These are phyloP conservation scores for Pichia cabralensis DNA, from an alignment of 805 yeast genomes.

Conservation along the genomic window DNA sequence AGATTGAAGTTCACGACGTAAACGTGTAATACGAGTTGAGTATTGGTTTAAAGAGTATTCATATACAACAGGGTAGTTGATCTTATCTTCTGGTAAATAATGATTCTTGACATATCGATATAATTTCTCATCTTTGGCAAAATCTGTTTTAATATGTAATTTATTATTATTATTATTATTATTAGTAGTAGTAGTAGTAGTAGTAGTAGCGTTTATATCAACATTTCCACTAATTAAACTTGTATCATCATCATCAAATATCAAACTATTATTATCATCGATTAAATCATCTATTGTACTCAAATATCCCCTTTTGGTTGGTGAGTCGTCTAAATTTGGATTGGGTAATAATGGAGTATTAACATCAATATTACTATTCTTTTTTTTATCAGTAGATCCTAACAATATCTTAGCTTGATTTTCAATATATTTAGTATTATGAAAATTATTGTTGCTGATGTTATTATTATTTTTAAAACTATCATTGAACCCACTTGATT, in stretches of 20 bases:
- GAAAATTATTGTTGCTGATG: background rate
- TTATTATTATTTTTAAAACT: background rate
- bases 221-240: background rate
- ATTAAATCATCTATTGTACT: conserved; percentile 4
- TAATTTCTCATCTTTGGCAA: conserved; percentile 26
- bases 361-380: background rate
- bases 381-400: too few relatives aligned
- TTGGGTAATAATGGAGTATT: conserved; percentile 6
- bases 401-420: background rate
- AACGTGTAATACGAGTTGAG: conserved; percentile 12
- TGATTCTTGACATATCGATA: conserved; percentile 27
- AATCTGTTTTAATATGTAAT: too few relatives aligned
- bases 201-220: too few relatives aligned
- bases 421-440: conserved; percentile 1
- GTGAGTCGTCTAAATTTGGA: background rate
- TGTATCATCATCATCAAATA: background rate
- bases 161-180: background rate
- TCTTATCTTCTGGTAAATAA: conserved; percentile 27
- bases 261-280: conserved; percentile 1
- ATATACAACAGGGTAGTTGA: conserved; percentile 32
- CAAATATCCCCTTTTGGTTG: conserved; percentile 1
- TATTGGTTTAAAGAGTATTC: conserved; percentile 14
- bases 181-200: too few relatives aligned
- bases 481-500: too few relatives aligned
- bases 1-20: too few relatives aligned